Conservation (phyloP, 208 protist species). For the Wallacemonas sp. region DNA sequence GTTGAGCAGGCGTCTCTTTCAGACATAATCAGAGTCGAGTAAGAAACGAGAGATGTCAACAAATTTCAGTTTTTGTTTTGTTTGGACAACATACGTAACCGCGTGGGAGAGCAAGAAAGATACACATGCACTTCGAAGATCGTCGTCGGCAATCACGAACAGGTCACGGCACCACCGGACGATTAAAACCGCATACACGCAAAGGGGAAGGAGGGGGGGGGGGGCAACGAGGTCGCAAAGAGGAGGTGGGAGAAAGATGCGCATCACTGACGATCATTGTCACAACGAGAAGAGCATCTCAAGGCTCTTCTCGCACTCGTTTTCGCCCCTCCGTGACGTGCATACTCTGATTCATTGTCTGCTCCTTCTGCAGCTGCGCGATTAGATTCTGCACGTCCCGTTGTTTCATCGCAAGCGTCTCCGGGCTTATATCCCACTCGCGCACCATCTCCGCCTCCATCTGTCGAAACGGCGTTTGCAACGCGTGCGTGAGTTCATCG, state of each 20-base stretch:
- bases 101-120: too few species aligned
- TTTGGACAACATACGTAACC: too few species aligned
- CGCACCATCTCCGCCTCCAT: slow-evolving; percentile 69
- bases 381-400: slow-evolving; percentile 55
- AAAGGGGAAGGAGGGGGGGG: neutral
- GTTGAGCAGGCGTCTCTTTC: too few species aligned
- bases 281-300: too few species aligned
- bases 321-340: slow-evolving; percentile 10
- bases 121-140: too few species aligned
- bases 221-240: neutral
- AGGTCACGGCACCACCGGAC: neutral
- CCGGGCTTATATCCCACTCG: slow-evolving; percentile 77
- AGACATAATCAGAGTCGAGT: too few species aligned
- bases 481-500: slow-evolving; percentile 53
- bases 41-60: too few species aligned
- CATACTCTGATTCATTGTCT: neutral
- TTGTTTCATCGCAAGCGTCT: slow-evolving; percentile 64
- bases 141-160: too few species aligned
- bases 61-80: too few species aligned
- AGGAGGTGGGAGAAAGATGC: too few species aligned
- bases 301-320: slow-evolving; percentile 16
- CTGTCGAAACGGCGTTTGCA: slow-evolving; percentile 62
- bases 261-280: too few species aligned
- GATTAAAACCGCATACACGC: neutral
- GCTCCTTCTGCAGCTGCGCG: slow-evolving; percentile 25